Conservation (phyloP, 2,329 filamentous ascomycete species). For the Lizonia empirigonia region DNA sequence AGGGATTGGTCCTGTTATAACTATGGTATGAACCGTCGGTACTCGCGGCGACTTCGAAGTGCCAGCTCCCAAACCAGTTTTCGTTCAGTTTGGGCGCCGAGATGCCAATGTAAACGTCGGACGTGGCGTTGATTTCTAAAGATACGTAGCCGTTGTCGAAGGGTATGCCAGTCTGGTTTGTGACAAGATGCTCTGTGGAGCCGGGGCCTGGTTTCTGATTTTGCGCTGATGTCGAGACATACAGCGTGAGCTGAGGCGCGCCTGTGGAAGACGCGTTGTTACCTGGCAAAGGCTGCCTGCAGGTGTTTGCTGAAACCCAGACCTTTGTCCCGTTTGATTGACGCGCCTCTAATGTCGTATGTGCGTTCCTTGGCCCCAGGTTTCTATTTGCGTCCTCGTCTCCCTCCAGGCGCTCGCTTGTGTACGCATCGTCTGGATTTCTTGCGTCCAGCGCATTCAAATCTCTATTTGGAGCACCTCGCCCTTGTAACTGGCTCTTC, state of each 20-base stretch:
- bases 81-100: slow-evolving; percentile 68
- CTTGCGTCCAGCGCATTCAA: slow-evolving; percentile 36
- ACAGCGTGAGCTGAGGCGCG: slow-evolving; percentile 74
- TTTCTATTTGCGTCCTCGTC: slow-evolving; percentile 10
- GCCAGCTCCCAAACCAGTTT: slow-evolving; percentile 69
- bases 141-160: slow-evolving; percentile 75
- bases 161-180: slow-evolving; percentile 48
- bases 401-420: neutral
- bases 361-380: slow-evolving; percentile 7
- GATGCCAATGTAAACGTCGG: slow-evolving; percentile 77
- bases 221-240: slow-evolving; percentile 69
- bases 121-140: slow-evolving; percentile 64
- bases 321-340: slow-evolving; percentile 54
- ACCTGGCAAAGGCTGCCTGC: slow-evolving; percentile 71
- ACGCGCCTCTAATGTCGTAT: slow-evolving; percentile 25
- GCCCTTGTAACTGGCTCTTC: slow-evolving; percentile 59
- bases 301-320: slow-evolving; percentile 87
- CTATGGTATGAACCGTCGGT: slow-evolving; percentile 78
- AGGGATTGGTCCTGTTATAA: slow-evolving; percentile 61
- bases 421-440: neutral
- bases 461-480: slow-evolving; percentile 35
- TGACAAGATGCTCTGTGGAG: slow-evolving; percentile 52
- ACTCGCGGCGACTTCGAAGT: slow-evolving; percentile 81
- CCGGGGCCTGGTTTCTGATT: slow-evolving; percentile 71
- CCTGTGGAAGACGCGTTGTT: slow-evolving; percentile 51